phyloP scores from a whole-genome alignment of 495 filamentous ascomycete species.

The Hypoxylon subgilvum region DNA sequence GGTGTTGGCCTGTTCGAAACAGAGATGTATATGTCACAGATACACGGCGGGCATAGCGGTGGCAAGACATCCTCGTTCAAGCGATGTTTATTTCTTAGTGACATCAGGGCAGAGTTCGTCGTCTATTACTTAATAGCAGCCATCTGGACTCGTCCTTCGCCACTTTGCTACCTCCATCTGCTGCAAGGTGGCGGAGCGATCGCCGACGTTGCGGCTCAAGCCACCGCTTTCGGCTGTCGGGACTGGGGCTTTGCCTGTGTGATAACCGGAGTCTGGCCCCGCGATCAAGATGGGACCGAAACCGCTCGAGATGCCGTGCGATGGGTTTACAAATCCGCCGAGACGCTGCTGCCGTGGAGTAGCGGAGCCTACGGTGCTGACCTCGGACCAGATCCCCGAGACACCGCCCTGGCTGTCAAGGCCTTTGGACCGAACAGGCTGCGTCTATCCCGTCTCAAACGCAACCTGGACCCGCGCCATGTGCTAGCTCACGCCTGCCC shows the following conservation, averaged over 20 bases:
- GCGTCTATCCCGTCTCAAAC: constrained; percentile 62
- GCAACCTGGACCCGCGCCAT: constrained; percentile 55
- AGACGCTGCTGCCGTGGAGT: constrained; percentile 57
- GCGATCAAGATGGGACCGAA: constrained; percentile 60
- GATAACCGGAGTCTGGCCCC: constrained; percentile 67
- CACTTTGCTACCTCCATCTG: constrained; percentile 68
- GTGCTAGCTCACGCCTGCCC: constrained; percentile 64
- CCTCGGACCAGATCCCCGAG: constrained; percentile 67
- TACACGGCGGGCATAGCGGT: constrained; percentile 65
- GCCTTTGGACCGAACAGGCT: constrained; percentile 64
- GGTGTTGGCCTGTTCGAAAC: constrained; percentile 60
- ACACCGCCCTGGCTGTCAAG: constrained; percentile 55
- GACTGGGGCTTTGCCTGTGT: constrained; percentile 70
- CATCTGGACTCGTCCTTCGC: constrained; percentile 58
- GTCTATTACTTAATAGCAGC: constrained; percentile 51
- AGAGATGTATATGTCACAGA: constrained; percentile 66
- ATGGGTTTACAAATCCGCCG: constrained; percentile 65
- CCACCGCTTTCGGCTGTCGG: constrained; percentile 67
- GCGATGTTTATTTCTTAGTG: constrained; percentile 66
- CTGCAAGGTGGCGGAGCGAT: constrained; percentile 65
- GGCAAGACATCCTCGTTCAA: constrained; percentile 70
- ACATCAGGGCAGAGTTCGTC: constrained; percentile 52
- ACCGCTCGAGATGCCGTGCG: constrained; percentile 47
- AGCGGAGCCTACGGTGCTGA: constrained; percentile 65
- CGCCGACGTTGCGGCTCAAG: constrained; percentile 52